These are phyloP conservation scores for Ordospora colligata DNA, from an alignment of 371 early-diverging fungal species.

Conservation along the genomic window DNA sequence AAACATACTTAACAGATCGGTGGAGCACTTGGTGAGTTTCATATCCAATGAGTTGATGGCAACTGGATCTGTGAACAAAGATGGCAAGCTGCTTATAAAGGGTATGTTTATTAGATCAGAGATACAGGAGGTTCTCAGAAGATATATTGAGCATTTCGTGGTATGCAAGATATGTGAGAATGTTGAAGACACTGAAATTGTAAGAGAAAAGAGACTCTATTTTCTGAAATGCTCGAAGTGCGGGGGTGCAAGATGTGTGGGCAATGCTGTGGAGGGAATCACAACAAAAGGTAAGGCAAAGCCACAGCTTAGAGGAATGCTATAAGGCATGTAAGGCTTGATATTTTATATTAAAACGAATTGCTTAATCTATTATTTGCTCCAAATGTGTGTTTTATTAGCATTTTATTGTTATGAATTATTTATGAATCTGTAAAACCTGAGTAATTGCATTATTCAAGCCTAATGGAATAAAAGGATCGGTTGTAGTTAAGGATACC, in stretches of 20 bases:
- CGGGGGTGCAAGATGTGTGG: slow-evolving; percentile 84
- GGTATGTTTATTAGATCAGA: slow-evolving; percentile 96
- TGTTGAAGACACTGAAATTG: slow-evolving; percentile 77
- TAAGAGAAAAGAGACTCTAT: slow-evolving; percentile 88
- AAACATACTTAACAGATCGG: slow-evolving; percentile 66
- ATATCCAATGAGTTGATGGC: slow-evolving; percentile 94
- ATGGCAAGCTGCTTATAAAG: slow-evolving; percentile 82
- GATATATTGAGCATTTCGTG: slow-evolving; percentile 94
- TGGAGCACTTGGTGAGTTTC: slow-evolving; percentile 90
- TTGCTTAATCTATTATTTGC: too few relatives aligned
- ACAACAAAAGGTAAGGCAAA: slow-evolving; percentile 64
- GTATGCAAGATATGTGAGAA: slow-evolving; percentile 92
- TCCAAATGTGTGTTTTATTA: too few relatives aligned
- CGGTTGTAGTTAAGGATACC: too few relatives aligned
- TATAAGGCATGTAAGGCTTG: background rate
- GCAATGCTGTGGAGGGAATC: slow-evolving; percentile 71
- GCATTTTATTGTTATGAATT: too few relatives aligned
- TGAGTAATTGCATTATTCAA: too few relatives aligned
- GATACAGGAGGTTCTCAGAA: slow-evolving; percentile 89
- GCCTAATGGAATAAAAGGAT: too few relatives aligned
- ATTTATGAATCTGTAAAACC: too few relatives aligned
- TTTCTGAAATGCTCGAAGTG: slow-evolving; percentile 95
- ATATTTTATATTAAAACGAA: too few relatives aligned
- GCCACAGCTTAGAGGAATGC: slow-evolving; percentile 41
- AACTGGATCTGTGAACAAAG: slow-evolving; percentile 84